Percentiles rank a stretch among this genome's conserved stretches.
Evolutionary conservation across 768 basidiomycete species (phyloP).

Genomic region (Lactifluus piperatus): DNA sequence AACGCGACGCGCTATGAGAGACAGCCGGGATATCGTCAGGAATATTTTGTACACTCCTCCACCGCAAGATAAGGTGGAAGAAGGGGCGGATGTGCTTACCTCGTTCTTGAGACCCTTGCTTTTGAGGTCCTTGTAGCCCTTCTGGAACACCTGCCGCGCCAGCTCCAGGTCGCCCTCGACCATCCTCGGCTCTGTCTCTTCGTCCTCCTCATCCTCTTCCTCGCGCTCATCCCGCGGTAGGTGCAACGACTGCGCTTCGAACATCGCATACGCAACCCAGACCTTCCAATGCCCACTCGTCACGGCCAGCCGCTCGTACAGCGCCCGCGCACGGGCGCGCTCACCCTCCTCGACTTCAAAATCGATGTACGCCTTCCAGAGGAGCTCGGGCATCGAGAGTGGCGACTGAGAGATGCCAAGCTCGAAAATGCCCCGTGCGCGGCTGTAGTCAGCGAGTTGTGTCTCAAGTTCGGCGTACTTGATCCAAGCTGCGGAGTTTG

Average conservation of each 20-base stretch:
- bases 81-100: conserved; percentile 34
- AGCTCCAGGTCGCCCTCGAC: conserved; percentile 59
- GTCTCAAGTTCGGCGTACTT: conserved; percentile 89
- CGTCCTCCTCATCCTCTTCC: conserved; percentile 47
- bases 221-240: conserved; percentile 55
- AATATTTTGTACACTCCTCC: not conserved
- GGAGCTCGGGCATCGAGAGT: conserved; percentile 89
- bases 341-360: conserved; percentile 95
- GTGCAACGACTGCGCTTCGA: conserved; percentile 75
- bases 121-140: conserved; percentile 85
- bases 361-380: conserved; percentile 96
- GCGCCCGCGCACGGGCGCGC: conserved; percentile 66
- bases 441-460: conserved; percentile 76
- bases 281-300: conserved; percentile 93
- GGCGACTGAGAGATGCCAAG: conserved; percentile 76
- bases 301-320: conserved; percentile 83
- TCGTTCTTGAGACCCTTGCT: conserved; percentile 76
- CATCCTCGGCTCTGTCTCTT: conserved; percentile 43
- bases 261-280: conserved; percentile 92
- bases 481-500: conserved; percentile 93
- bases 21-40: conserved; percentile 4
- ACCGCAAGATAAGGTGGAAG: not conserved
- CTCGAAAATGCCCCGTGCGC: conserved; percentile 91
- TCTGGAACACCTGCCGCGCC: conserved; percentile 76
- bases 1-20: conserved; percentile 71